Evolutionary conservation across 768 basidiomycete genomes (phyloP).

Genomic region (Boletus reticulatus): DNA sequence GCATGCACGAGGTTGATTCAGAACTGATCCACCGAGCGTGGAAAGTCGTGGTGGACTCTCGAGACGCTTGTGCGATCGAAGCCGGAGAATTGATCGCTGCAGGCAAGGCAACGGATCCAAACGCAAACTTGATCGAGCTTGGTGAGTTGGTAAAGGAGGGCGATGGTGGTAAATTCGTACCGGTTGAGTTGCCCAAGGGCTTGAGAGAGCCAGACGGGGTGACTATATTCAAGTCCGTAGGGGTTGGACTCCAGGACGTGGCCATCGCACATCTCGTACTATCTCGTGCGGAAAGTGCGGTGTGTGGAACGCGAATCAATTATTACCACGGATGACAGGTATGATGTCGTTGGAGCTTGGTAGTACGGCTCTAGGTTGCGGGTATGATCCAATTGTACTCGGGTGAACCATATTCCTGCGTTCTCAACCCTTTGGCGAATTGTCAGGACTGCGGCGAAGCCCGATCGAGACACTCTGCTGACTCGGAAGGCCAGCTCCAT

Average conservation of each 20-base stretch:
- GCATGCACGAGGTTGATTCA: slow-evolving; percentile 74
- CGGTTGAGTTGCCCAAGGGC: slow-evolving; percentile 12
- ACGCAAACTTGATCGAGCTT: slow-evolving; percentile 56
- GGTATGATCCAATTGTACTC: slow-evolving; percentile 55
- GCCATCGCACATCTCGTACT: slow-evolving; percentile 74
- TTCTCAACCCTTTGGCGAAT: background rate
- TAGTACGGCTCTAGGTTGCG: slow-evolving; percentile 54
- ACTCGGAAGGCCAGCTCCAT: too few relatives aligned
- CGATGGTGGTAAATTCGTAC: slow-evolving; percentile 3
- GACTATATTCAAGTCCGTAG: slow-evolving; percentile 87
- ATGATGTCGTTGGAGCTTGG: slow-evolving; percentile 23
- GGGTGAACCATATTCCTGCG: slow-evolving; percentile 58
- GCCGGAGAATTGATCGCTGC: slow-evolving; percentile 77
- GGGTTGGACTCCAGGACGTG: slow-evolving; percentile 84
- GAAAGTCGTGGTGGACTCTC: slow-evolving; percentile 71
- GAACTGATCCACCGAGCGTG: slow-evolving; percentile 55
- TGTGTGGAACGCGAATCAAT: slow-evolving; percentile 48
- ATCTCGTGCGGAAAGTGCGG: slow-evolving; percentile 51
- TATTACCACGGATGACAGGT: slow-evolving; percentile 40
- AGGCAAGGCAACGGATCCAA: slow-evolving; percentile 37
- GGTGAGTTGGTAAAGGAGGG: slow-evolving; percentile 52
- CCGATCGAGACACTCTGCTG: background rate
- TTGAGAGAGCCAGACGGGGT: slow-evolving; percentile 42
- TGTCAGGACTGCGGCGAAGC: background rate
- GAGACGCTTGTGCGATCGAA: slow-evolving; percentile 65